These are phyloP conservation scores for Radiomyces spectabilis DNA, from an alignment of 192 early-diverging fungal species.

Conservation along the genomic window DNA sequence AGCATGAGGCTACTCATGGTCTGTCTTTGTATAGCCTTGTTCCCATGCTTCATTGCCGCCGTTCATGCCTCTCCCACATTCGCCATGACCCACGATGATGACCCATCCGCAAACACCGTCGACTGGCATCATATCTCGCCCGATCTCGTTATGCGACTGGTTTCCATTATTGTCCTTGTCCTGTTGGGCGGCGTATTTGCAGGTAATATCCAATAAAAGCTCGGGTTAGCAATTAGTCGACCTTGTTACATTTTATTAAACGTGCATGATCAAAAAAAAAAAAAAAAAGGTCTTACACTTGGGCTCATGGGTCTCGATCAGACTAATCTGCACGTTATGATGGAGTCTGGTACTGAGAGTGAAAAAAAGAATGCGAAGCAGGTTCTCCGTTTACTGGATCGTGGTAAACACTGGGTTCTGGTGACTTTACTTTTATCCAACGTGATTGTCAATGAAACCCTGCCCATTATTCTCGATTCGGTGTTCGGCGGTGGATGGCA, in stretches of 20 bases:
- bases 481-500: constrained; percentile 68
- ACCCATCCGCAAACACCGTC: neutral
- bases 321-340: constrained; percentile 74
- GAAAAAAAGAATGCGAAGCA: constrained; percentile 67
- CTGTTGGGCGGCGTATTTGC: neutral
- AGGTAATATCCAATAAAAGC: neutral
- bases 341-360: constrained; percentile 58
- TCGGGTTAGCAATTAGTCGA: neutral
- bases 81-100: no score
- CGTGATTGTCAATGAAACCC: constrained; percentile 90
- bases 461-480: constrained; percentile 78
- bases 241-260: no score
- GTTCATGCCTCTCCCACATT: no score
- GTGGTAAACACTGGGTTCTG: constrained; percentile 80
- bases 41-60: neutral
- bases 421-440: constrained; percentile 91
- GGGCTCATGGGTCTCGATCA: constrained; percentile 63
- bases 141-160: neutral
- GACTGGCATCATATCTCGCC: neutral
- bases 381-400: constrained; percentile 32
- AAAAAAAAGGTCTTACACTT: constrained; percentile 45
- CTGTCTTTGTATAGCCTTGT: neutral
- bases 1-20: neutral
- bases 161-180: neutral
- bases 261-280: no score